A percentile compares a stretch with the other conserved stretches of the same genome.
Evolutionary conservation across 768 basidiomycete genomes (phyloP).

Genomic region (Phylloporus arenicola): DNA sequence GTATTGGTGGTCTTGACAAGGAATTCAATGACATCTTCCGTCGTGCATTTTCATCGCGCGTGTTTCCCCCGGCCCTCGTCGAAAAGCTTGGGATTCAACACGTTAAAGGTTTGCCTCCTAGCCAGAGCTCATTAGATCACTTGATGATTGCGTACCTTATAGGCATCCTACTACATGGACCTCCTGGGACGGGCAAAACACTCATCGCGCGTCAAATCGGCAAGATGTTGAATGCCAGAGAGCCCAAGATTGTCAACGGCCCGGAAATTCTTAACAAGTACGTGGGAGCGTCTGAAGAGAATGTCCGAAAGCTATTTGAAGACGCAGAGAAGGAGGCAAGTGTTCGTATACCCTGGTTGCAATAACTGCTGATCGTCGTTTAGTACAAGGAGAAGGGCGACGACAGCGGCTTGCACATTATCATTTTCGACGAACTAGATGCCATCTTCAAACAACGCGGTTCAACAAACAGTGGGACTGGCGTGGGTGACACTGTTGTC

Average conservation of each 20-base stretch:
- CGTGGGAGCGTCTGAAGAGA: slow-evolving; percentile 96
- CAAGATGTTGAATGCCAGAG: slow-evolving; percentile 96
- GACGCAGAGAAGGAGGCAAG: slow-evolving; percentile 94
- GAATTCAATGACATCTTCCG: slow-evolving; percentile 98
- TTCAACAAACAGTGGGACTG: slow-evolving; percentile 83
- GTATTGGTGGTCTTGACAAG: slow-evolving; percentile 92
- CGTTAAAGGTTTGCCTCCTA: slow-evolving; percentile 72
- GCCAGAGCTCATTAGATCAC: neutral
- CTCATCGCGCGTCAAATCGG: slow-evolving; percentile 98
- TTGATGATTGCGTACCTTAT: neutral
- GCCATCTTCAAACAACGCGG: slow-evolving; percentile 99
- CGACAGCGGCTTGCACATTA: slow-evolving; percentile 95
- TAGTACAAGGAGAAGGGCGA: slow-evolving; percentile 97
- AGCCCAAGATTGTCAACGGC: slow-evolving; percentile 97
- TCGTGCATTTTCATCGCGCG: slow-evolving; percentile 94
- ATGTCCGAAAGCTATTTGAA: slow-evolving; percentile 94
- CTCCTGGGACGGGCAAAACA: slow-evolving; percentile 98
- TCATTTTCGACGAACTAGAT: slow-evolving; percentile 98
- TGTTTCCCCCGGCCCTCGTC: slow-evolving; percentile 95
- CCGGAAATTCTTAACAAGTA: slow-evolving; percentile 97
- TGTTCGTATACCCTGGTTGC: neutral
- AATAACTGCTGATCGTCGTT: slow-evolving; percentile 1
- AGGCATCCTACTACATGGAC: slow-evolving; percentile 94
- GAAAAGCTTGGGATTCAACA: slow-evolving; percentile 98
- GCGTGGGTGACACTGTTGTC: slow-evolving; percentile 98